phyloP scores from a whole-genome alignment of 1,139 yeast species.

The Zygosaccharomyces pseudobailii region DNA sequence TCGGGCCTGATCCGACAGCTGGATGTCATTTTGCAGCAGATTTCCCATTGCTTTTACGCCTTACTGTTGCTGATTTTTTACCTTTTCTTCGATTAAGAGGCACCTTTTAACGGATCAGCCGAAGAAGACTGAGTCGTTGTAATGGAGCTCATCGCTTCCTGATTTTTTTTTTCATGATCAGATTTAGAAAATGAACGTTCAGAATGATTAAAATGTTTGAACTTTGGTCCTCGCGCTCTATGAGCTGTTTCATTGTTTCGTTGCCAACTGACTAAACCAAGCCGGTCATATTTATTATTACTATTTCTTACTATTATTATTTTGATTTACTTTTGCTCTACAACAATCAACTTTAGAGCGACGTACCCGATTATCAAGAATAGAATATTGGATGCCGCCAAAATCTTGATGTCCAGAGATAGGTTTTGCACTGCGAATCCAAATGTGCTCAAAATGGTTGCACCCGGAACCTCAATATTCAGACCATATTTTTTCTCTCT shows the following conservation, averaged over 20 bases:
- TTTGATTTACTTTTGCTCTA: slow-evolving; percentile 59
- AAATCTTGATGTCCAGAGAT: slow-evolving; percentile 54
- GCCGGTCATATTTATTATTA: background rate
- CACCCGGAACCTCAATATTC: slow-evolving; percentile 97
- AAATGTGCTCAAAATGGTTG: slow-evolving; percentile 89
- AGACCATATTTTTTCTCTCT: slow-evolving; percentile 88
- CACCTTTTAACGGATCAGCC: background rate
- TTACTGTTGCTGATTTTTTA: background rate
- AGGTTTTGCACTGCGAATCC: slow-evolving; percentile 84
- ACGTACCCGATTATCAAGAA: slow-evolving; percentile 68
- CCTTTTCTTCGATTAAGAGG: background rate
- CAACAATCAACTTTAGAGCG: slow-evolving; percentile 65
- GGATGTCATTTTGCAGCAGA: slow-evolving; percentile 14
- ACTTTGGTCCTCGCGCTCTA: background rate
- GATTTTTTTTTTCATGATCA: background rate
- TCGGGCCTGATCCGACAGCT: slow-evolving; percentile 47
- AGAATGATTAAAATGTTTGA: background rate
- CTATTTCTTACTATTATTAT: background rate
- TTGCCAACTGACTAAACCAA: background rate
- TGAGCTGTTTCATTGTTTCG: too few relatives aligned
- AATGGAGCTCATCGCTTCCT: slow-evolving; percentile 6
- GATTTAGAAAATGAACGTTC: background rate
- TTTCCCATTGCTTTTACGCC: slow-evolving; percentile 10
- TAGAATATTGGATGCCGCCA: slow-evolving; percentile 46
- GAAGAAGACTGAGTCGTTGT: background rate